Evolutionary conservation across 1,284 basidiomycete species (phyloP), one percentile per base, ranked within the genome.

Genomic region (Kwoniella shivajii): DNA sequence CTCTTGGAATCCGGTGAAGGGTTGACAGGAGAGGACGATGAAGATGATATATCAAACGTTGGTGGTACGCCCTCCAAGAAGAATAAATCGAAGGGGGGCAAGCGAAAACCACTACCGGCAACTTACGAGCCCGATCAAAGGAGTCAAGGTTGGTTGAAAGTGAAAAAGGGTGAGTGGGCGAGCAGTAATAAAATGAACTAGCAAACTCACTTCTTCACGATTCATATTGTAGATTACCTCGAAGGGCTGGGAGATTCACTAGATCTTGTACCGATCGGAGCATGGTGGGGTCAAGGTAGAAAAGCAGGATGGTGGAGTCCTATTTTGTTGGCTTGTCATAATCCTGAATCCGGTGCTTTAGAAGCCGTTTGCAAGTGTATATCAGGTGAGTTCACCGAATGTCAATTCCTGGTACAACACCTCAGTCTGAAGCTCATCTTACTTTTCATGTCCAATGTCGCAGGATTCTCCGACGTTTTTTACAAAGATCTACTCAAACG

Each of bases 221-320:
- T 18, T 9, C n/a, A 57, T 16, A 34, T 39, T 27, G 2, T 45
- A 72, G 73, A 78, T 57, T 78, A 76, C 54, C 72, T 77, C 31
- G 73, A 79, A 61, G 74, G 77, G 44, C 68, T 82, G 14, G 83
- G 83, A 14, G 82, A 83, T 60, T 80, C 79, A 36, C 74, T 83
- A 29, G 82, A 83, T 59, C 73, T 83, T 47, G 83, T 89, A n/a
- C 89, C 88, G 3, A 83, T 90, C 57, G 90, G 87, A 34, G 90
- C 88, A 18, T 94, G 89, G 91, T 86, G 94, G 78, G 93, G 93
- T 41, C 89, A 88, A 75, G 93, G 93, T n/a, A 80, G 92, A 33
- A 97, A 96, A 77, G 88, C 87, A 9, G 84, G 85, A 27, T 96
- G 92, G 92, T 97, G 92, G 91, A 89, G 86, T 61, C 93, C 93